Evolutionary conservation across 139 green algal genomes (phyloP), one percentile per base, ranked within the genome.

Genomic region (Picochlorum sp.): DNA sequence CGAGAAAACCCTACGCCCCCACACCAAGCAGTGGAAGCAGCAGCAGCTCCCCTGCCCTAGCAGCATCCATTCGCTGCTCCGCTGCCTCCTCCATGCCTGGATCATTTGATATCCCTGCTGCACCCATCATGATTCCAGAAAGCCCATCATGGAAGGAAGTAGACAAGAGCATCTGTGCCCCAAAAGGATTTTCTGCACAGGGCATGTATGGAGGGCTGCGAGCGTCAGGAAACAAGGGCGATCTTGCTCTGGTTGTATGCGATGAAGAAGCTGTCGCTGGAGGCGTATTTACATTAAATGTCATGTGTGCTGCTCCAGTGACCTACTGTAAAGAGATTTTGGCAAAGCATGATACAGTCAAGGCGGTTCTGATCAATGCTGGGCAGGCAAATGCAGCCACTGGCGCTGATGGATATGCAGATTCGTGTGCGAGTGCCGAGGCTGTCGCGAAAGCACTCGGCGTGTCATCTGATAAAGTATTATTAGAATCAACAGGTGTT

Each of bases 331-430:
- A 91, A 66, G 75, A 95, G 47, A 80, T 94, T 50, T 81, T 98
- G 49, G 76, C 58, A 4, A 65, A 69, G 51, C 84, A 78, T 57
- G 66, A 82, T 41, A 87, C 69, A 4, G 73, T 84, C 6, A 71
- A 81, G 16, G 92, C 87, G 18, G 85, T 93, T 26, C 49, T 80
- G 62, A 56, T 97, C 51, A 98, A 98, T 62, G 92, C 94, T 3
- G 94, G 93, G 18, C 90, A 97, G 71, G 93, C 92, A 59, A 98
- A 98, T 64, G 90, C 91, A 10, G 91, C 89, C 26, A 96, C 90
- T 8, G 92, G 92, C 10, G 74, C 74, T 24, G 66, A 80, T 46
- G 92, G 92, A 23, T 84, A 87, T 65, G 50, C 67, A 37, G 75
- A 84, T 64, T 75, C 72, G 81, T 4, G 89, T 10, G 69, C 74